phyloP scores from a whole-genome alignment of 345 rosid genomes.

The Linum tenue region DNA sequence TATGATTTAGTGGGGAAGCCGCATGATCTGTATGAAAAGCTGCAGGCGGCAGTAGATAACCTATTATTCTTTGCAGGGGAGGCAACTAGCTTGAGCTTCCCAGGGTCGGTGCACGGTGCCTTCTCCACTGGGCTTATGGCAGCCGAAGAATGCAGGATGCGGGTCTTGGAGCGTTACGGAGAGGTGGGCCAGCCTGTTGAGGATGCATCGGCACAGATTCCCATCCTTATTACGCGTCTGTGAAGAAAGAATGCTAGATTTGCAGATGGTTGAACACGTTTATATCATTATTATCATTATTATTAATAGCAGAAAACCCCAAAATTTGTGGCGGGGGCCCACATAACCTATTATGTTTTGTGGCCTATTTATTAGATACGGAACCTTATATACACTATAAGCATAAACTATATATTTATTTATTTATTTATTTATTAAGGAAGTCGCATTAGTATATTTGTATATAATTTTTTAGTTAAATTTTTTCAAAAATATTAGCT shows the following conservation, averaged over 20 bases:
- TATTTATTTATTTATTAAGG: no score
- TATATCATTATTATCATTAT: no score
- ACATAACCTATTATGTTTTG: no score
- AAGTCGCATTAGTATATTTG: no score
- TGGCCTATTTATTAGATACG: no score
- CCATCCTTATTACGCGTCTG: slow-evolving; percentile 77
- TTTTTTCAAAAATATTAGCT: no score
- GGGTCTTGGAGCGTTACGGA: slow-evolving; percentile 78
- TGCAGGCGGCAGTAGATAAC: slow-evolving; percentile 83
- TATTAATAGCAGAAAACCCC: no score
- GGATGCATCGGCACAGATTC: slow-evolving; percentile 72
- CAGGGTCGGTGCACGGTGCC: slow-evolving; percentile 91
- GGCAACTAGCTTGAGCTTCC: slow-evolving; percentile 67
- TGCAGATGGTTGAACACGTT: no score
- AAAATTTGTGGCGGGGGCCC: no score
- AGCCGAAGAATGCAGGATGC: slow-evolving; percentile 89
- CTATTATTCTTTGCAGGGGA: slow-evolving; percentile 87
- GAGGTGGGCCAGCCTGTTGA: slow-evolving; percentile 60
- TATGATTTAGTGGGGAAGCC: slow-evolving; percentile 70
- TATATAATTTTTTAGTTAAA: no score
- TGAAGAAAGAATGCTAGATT: slow-evolving; percentile 16
- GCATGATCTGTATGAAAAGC: slow-evolving; percentile 78
- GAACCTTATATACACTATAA: no score
- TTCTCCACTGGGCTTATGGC: slow-evolving; percentile 83
- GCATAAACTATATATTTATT: no score